These are phyloP conservation scores for Protomyces gravidus DNA, from an alignment of 1,139 yeast genomes.

Conservation along the genomic window DNA sequence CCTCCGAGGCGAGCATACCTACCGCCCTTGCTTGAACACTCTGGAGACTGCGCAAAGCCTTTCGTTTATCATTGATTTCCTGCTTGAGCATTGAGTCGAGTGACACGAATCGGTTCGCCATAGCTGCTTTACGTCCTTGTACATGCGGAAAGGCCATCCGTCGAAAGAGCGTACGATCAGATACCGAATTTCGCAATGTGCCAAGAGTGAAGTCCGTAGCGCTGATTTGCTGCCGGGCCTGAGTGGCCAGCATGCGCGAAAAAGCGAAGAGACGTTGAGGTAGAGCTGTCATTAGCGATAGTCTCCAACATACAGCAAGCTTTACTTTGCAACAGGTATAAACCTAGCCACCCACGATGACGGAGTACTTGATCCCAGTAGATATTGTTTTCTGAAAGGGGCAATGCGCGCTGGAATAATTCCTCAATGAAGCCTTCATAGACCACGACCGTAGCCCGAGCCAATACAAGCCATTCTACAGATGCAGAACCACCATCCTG, in stretches of 20 bases:
- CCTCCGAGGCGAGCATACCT: constrained; percentile 34
- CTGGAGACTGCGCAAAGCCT: constrained; percentile 31
- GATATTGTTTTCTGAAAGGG: constrained; percentile 38
- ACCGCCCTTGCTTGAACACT: constrained; percentile 34
- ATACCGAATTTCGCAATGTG: constrained; percentile 6
- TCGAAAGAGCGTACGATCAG: constrained; percentile 12
- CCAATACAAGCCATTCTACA: constrained; percentile 35
- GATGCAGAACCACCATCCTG: background rate
- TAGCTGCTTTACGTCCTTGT: background rate
- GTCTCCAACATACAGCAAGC: background rate
- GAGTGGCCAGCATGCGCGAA: constrained; percentile 9
- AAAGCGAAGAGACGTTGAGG: constrained; percentile 34
- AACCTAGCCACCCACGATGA: constrained; percentile 35
- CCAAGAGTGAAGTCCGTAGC: constrained; percentile 12
- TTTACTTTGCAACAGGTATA: constrained; percentile 37
- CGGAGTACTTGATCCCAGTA: constrained; percentile 41
- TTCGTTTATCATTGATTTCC: constrained; percentile 32
- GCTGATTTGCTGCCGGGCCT: constrained; percentile 16
- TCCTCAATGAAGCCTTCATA: constrained; percentile 36
- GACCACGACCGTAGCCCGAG: constrained; percentile 33
- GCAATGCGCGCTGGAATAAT: constrained; percentile 39
- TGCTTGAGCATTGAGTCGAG: constrained; percentile 30
- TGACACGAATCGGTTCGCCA: constrained; percentile 6
- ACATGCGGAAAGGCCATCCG: constrained; percentile 21
- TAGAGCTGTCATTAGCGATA: constrained; percentile 20